A percentile compares a stretch with the other conserved stretches of the same genome.
Conservation (phyloP, 805 yeast genomes). For the Suhomyces sp. region DNA sequence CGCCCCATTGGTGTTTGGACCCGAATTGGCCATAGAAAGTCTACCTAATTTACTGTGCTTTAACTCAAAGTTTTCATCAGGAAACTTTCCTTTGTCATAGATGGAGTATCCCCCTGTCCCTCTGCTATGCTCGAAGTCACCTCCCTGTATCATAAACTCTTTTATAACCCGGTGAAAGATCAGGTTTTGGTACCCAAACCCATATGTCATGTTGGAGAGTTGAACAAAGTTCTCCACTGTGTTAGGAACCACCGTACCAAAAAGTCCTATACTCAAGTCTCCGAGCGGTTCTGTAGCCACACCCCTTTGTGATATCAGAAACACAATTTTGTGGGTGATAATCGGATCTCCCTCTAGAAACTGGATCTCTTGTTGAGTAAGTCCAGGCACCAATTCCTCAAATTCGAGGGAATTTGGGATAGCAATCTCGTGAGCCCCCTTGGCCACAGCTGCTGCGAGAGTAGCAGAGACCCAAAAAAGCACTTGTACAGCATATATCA, state of each 20-base stretch:
- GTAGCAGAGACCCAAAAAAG: not conserved
- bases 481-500: not conserved
- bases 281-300: constrained; percentile 28
- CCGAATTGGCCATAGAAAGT: constrained; percentile 25
- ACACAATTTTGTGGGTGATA: constrained; percentile 44
- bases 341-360: constrained; percentile 42
- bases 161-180: constrained; percentile 35
- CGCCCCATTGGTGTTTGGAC: constrained; percentile 22
- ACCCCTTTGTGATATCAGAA: constrained; percentile 34
- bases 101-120: constrained; percentile 18
- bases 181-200: constrained; percentile 21
- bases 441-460: not conserved
- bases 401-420: not conserved
- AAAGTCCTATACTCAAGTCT: constrained; percentile 54
- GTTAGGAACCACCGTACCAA: constrained; percentile 60
- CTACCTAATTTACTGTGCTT: constrained; percentile 24
- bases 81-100: constrained; percentile 11
- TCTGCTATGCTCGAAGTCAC: constrained; percentile 24
- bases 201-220: constrained; percentile 25
- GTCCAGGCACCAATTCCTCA: constrained; percentile 9
- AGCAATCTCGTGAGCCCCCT: not conserved
- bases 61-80: constrained; percentile 23
- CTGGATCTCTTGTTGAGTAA: constrained; percentile 18
- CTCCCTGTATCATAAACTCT: constrained; percentile 41
- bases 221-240: constrained; percentile 37